phyloP scores from a whole-genome alignment of 306 rosid species.

The Gastrolobium bilobum region DNA sequence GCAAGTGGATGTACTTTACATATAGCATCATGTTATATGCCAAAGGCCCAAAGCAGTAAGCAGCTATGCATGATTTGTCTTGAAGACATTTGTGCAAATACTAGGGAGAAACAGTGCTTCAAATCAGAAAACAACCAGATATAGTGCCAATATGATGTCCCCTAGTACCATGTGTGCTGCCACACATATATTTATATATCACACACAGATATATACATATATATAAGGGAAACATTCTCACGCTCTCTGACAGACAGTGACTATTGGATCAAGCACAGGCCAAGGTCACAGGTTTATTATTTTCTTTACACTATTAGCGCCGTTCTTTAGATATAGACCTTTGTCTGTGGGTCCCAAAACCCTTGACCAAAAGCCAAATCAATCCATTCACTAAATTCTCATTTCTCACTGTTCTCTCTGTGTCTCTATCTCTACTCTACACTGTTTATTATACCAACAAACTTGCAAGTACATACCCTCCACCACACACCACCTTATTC shows the following conservation, averaged over 20 bases:
- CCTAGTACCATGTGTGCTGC: background rate
- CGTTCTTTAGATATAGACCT: conserved; percentile 68
- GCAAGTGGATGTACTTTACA: no score
- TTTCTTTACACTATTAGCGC: conserved; percentile 52
- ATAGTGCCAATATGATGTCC: conserved; percentile 25
- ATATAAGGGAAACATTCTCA: conserved; percentile 70
- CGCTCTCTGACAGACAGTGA: conserved; percentile 80
- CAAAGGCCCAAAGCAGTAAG: background rate
- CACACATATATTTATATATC: background rate
- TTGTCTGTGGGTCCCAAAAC: conserved; percentile 66
- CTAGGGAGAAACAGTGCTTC: conserved; percentile 2
- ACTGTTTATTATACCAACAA: conserved; percentile 32
- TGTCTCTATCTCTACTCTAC: conserved; percentile 2
- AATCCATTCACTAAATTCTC: conserved; percentile 44
- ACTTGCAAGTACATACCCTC: conserved; percentile 37
- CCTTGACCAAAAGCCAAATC: conserved; percentile 83
- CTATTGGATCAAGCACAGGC: conserved; percentile 69
- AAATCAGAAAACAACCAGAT: conserved; percentile 37
- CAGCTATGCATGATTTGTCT: conserved; percentile 10
- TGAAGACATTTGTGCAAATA: background rate
- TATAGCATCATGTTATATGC: background rate
- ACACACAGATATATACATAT: background rate
- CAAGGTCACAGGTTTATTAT: conserved; percentile 22
- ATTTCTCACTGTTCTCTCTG: conserved; percentile 18
- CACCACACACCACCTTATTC: conserved; percentile 52